Base-by-base conservation (phyloP, 306 rosid genomes). In the Macrotyloma uniflorum region DNA sequence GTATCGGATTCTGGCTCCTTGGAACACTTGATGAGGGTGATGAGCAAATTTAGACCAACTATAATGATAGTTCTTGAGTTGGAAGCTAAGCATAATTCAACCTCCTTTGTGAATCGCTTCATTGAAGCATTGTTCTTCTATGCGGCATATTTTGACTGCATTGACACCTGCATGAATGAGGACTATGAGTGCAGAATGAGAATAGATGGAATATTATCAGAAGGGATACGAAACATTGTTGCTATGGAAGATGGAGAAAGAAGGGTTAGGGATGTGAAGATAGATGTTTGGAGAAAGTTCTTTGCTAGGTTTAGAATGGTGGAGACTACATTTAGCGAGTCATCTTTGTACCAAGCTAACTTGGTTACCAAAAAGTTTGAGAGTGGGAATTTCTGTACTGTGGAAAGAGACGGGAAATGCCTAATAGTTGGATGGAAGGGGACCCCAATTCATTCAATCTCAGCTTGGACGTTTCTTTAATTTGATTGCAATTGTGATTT, bases 251-350 rank as follows among this genome's bases (percentile, higher is more conserved):
- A 89, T 10, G 47, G 50, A 20, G 88, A 83, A 53, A 87, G 94
- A 72, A 62, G 35, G 8, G 40, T 6, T 22, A 76, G 90, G 46
- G 72, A 57, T 50, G 95, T 92, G 83, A 81, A 82, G 77, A 83
- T 88, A 8, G 89, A 86, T 40, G 91, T 90, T 62, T 92, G 97
- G 94, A 88, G 94, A 71, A 84, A 81, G 23, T 92, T 92, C 86
- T 88, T 88, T 74, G 78, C 79, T 10, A 85, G 90, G 79, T 84
- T 76, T 53, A 70, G 75, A 50, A 83, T 86, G 90, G 77, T 73
- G 65, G 95, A 86, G 72, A 79, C 22, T n/a, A 79, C 65, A 15
- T 70, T 87, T 5, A 90, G 93, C 8, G 90, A 90, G 20, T 78
- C 88, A 8, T 81, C 90, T 24, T 3, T 71, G 50, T 82, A 83